phyloP scores from a whole-genome alignment of 2,329 filamentous ascomycete species.

The Teratosphaeriaceae sp. region DNA sequence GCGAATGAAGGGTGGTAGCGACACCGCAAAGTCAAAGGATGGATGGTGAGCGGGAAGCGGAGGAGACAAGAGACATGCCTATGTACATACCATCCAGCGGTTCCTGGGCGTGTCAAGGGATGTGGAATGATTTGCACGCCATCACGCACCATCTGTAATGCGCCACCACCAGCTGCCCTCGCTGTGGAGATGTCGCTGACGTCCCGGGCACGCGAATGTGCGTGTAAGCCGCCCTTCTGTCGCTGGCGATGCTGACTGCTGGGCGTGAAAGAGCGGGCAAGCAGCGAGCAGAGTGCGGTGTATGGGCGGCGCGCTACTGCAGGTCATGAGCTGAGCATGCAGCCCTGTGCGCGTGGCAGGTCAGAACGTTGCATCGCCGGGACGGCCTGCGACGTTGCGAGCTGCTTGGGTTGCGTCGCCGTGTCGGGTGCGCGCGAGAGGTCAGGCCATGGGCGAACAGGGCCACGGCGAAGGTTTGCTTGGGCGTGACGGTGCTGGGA shows the following conservation, averaged over 20 bases:
- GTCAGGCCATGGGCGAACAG: not conserved
- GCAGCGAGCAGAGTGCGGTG: not conserved
- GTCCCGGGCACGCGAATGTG: not conserved
- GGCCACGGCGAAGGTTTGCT: not conserved
- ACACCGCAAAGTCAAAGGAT: conserved; percentile 1
- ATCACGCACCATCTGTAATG: too few species aligned
- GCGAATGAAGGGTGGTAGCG: not conserved
- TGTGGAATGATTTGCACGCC: too few species aligned
- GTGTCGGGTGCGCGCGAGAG: not conserved
- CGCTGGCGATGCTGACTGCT: not conserved
- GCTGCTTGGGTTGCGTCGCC: not conserved
- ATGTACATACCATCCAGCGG: not conserved
- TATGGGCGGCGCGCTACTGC: not conserved
- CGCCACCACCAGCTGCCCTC: conserved; percentile 1
- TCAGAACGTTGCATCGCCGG: not conserved
- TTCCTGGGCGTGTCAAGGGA: not conserved
- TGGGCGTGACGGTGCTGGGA: not conserved
- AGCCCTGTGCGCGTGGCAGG: not conserved
- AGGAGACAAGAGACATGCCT: conserved; percentile 5
- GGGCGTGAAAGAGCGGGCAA: not conserved
- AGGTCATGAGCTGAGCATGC: not conserved
- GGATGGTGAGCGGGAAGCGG: not conserved
- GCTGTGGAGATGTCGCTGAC: not conserved
- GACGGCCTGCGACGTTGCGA: not conserved
- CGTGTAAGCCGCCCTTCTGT: conserved; percentile 3